Base-by-base conservation (phyloP, 495 filamentous ascomycete species). In the Penicillium coffeae region DNA sequence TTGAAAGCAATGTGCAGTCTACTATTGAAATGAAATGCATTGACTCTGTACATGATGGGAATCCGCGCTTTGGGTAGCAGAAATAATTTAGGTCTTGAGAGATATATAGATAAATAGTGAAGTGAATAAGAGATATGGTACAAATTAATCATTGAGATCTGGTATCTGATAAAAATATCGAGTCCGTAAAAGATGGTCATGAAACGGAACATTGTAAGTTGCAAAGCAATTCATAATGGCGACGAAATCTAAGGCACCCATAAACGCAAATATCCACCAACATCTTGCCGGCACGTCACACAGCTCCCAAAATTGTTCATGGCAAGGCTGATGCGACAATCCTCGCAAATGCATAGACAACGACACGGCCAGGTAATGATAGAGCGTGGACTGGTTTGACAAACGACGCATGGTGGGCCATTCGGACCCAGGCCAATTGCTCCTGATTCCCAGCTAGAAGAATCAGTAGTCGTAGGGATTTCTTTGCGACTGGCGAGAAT, bases 271-370 rank as follows among this genome's bases (percentile, higher is more conserved):
- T 93, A 97, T 18, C 90, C 92, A 21, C 80, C 80, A 19, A 96
- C 87, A 51, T 92, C 86, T 51, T 86, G 79, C 41, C 93, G 76
- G 63, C 93, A 97, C 53, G 92, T 96, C 16, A 96, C 90, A 55
- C 93, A 98, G 56, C 86, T 92, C 36, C 89, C 86, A 59, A 92
- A 96, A 66, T 97, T 97, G 58, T 95, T 96, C 87, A 94, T 88
- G 7, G 93, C 93, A 22, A 98, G 77, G 44, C 86, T 89, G 19
- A 98, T 86, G 15, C 93, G 76, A 65, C 93, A 97, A 45, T 97
- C 93, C 60, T 98, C 93, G 59, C 93, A 97, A 19, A 96, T 73
- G 51, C 88, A 90, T 37, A 98, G 75, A 63, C 93, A 98, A 15
- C 94, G 83, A 60, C 93, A 98, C 2, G 93, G 93, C 94, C 94